Conservation (phyloP, 306 rosid species). For the Quillaja saponaria region DNA sequence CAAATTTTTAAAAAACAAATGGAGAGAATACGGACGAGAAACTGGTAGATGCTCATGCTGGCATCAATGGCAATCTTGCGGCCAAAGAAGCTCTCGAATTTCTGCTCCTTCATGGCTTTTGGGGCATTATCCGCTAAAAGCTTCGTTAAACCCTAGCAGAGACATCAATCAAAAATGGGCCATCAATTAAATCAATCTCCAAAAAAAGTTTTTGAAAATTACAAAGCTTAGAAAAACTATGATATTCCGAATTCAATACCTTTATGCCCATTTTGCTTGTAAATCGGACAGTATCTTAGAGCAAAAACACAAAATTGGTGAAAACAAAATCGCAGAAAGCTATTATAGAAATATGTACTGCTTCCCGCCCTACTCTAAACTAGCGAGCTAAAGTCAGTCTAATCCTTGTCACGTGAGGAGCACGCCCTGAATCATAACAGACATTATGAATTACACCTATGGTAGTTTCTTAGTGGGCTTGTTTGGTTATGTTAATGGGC, state of each 20-base stretch:
- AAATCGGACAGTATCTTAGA: too few species aligned
- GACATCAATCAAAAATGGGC: constrained; percentile 7
- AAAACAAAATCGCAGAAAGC: too few species aligned
- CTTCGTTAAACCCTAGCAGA: constrained; percentile 92
- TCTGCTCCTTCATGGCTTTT: constrained; percentile 85
- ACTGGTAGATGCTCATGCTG: constrained; percentile 99
- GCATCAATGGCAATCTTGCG: constrained; percentile 95
- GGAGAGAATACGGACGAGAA: constrained; percentile 55
- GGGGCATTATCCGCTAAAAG: constrained; percentile 97
- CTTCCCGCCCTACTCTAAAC: too few species aligned
- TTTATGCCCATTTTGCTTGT: constrained; percentile 63
- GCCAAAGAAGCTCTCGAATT: constrained; percentile 90
- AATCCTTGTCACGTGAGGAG: too few species aligned
- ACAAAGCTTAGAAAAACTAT: background rate
- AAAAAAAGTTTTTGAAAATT: background rate
- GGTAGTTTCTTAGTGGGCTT: too few species aligned
- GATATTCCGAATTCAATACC: constrained; percentile 42
- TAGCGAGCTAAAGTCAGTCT: too few species aligned
- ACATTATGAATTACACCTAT: too few species aligned
- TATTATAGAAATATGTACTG: too few species aligned
- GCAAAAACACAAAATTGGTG: too few species aligned
- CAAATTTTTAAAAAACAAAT: background rate
- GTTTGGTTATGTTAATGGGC: too few species aligned
- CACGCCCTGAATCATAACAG: too few species aligned
- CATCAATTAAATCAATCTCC: background rate